These are phyloP conservation scores for Cyclostephanos invisitatus DNA, from an alignment of 108 stramenopile species.

Conservation along the genomic window DNA sequence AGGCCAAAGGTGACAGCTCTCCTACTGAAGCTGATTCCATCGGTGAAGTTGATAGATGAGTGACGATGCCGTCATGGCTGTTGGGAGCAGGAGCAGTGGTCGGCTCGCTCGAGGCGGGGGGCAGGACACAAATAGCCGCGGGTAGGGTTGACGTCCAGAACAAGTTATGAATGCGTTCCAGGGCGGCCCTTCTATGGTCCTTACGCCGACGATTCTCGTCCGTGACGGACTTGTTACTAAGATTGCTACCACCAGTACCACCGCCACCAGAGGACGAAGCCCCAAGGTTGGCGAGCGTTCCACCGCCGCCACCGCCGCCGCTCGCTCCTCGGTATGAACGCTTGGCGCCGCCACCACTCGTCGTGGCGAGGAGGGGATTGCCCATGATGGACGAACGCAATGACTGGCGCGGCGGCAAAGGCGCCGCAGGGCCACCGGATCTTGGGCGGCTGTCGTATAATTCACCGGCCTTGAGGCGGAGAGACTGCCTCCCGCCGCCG, in stretches of 20 bases:
- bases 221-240: neutral
- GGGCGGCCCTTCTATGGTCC: slow-evolving; percentile 26
- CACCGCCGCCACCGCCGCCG: slow-evolving; percentile 3
- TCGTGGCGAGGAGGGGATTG: neutral
- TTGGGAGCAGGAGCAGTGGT: slow-evolving; percentile 2
- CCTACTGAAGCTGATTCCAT: neutral
- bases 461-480: neutral
- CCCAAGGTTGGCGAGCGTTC: slow-evolving; percentile 4
- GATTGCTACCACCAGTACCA: slow-evolving; percentile 5
- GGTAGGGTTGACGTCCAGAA: slow-evolving; percentile 45
- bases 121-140: slow-evolving; percentile 37
- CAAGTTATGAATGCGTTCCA: slow-evolving; percentile 35
- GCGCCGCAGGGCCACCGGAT: neutral
- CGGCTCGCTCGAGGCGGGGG: neutral
- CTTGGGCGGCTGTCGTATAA: neutral
- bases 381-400: neutral
- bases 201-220: slow-evolving; percentile 38
- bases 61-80: neutral
- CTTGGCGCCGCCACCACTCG: neutral
- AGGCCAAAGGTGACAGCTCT: slow-evolving; percentile 39
- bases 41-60: neutral
- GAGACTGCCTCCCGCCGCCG: neutral
- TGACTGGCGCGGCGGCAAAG: neutral
- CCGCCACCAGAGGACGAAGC: slow-evolving; percentile 1
- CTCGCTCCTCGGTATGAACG: slow-evolving; percentile 7